Conservation (phyloP, 306 rosid genomes). For the Sophora flavescens region DNA sequence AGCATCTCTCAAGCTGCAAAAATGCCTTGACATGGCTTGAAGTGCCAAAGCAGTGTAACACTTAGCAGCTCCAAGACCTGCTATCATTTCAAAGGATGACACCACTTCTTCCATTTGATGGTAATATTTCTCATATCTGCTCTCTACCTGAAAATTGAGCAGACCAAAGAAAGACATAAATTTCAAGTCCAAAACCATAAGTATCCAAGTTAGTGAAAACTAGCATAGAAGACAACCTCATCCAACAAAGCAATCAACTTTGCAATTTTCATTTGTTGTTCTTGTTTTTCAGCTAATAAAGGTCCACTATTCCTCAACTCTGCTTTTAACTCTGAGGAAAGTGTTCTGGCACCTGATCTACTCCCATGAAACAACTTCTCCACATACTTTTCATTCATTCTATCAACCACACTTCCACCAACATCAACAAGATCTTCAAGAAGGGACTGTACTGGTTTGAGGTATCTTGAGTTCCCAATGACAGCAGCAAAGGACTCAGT, state of each 20-base stretch:
- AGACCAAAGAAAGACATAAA: not conserved
- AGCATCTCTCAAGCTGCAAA: constrained; percentile 75
- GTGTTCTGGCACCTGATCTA: constrained; percentile 53
- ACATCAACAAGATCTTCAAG: constrained; percentile 72
- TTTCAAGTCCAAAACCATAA: not conserved
- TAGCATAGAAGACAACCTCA: constrained; percentile 57
- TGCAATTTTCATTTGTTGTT: constrained; percentile 65
- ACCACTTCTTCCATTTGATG: constrained; percentile 82
- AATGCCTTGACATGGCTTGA: constrained; percentile 88
- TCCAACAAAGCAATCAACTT: constrained; percentile 72
- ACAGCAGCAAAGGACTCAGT: constrained; percentile 57
- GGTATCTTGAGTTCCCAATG: constrained; percentile 67
- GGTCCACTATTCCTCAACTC: constrained; percentile 63
- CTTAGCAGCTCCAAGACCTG: constrained; percentile 78
- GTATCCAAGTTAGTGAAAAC: constrained; percentile 24
- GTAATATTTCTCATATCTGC: constrained; percentile 73
- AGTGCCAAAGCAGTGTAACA: constrained; percentile 83
- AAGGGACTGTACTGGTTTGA: constrained; percentile 74
- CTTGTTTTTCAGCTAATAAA: constrained; percentile 66
- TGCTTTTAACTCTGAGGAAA: constrained; percentile 67
- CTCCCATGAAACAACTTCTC: constrained; percentile 62
- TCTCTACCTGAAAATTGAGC: constrained; percentile 67
- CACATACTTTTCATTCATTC: constrained; percentile 60
- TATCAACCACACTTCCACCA: constrained; percentile 62
- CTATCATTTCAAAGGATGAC: constrained; percentile 71